Base-by-base conservation (phyloP, 805 yeast genomes). In the Lachancea nothofagi region DNA sequence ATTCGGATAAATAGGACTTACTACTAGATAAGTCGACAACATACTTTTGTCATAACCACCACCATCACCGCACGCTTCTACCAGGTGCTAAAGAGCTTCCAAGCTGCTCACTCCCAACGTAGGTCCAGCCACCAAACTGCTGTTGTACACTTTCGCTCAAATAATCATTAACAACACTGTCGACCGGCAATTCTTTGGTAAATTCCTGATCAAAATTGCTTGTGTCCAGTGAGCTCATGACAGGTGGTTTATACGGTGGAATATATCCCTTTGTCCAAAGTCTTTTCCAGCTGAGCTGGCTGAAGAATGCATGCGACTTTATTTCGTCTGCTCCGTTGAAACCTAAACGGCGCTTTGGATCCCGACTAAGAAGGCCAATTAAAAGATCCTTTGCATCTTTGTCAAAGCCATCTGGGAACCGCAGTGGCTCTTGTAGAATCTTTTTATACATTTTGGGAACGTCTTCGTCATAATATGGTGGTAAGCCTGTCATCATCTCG, bases 41-140 rank as follows among this genome's bases (percentile, higher is more conserved):
- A 29, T n/a, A 29, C 4, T n/a, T 15, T 15, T n/a, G 3, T 13
- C 5, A 12, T n/a, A 12, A 5, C 5, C 7, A 5, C 19, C 31
- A 4, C 10, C 13, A n/a, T 32, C 42, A 51, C 23, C 51, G 49
- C 14, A 57, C 55, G 43, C 63, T 57, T 46, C 60, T 54, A 2
- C 57, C 62, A 34, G 59, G 64, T 2, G 50, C 46, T 57, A 56
- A 52, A 19, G 62, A 57, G 37, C 60, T 62, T 14, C 70, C 70
- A 26, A 70, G 44, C 42, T 67, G 70, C 43, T 69, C 74, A 35
- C 72, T 80, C 2, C 93, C 94, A 34, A 81, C 85, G 62, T 89
- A 90, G 2, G 97, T 90, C 98, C 98, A 93, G 5, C 98, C 97
- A 33, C 96, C 97, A 70, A 93, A 93, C 65, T 93, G 97, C 59